phyloP scores from a whole-genome alignment of 2,329 filamentous ascomycete species.

The Neofusicoccum laricinum region DNA sequence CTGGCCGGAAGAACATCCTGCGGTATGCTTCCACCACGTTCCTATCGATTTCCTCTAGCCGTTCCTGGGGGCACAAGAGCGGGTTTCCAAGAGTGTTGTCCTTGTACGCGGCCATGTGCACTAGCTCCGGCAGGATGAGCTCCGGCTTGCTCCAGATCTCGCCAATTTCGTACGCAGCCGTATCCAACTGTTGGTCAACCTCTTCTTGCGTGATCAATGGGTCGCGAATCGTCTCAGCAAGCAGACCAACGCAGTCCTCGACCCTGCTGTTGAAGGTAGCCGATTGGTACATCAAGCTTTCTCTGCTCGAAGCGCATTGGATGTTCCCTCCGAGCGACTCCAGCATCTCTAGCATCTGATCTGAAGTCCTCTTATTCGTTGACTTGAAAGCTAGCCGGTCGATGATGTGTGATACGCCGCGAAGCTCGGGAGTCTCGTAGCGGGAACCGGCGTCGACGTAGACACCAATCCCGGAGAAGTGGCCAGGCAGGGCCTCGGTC shows the following conservation, averaged over 20 bases:
- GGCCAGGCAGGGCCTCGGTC: conserved; percentile 88
- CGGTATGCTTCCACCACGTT: conserved; percentile 75
- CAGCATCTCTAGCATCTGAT: conserved; percentile 83
- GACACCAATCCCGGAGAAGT: conserved; percentile 91
- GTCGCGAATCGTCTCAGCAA: conserved; percentile 91
- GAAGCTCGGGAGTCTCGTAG: conserved; percentile 81
- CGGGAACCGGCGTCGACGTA: conserved; percentile 94
- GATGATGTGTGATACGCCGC: conserved; percentile 93
- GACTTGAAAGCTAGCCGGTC: conserved; percentile 93
- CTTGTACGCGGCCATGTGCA: conserved; percentile 93
- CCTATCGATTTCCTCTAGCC: conserved; percentile 71
- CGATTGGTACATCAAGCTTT: conserved; percentile 98
- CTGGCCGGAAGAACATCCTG: conserved; percentile 79
- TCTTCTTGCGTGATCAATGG: conserved; percentile 83
- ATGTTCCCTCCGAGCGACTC: conserved; percentile 93
- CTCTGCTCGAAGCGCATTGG: conserved; percentile 90
- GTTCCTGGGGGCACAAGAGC: conserved; percentile 82
- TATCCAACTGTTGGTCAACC: conserved; percentile 81
- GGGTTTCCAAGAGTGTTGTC: conserved; percentile 96
- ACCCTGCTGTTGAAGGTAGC: conserved; percentile 96
- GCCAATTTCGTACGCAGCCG: conserved; percentile 89
- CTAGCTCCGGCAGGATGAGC: conserved; percentile 88
- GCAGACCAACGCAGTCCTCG: conserved; percentile 72
- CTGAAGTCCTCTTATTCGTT: conserved; percentile 67
- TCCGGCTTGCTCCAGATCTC: conserved; percentile 99